Base-by-base conservation (phyloP, 2,329 filamentous ascomycete species). In the Cryphonectria radicalis region DNA sequence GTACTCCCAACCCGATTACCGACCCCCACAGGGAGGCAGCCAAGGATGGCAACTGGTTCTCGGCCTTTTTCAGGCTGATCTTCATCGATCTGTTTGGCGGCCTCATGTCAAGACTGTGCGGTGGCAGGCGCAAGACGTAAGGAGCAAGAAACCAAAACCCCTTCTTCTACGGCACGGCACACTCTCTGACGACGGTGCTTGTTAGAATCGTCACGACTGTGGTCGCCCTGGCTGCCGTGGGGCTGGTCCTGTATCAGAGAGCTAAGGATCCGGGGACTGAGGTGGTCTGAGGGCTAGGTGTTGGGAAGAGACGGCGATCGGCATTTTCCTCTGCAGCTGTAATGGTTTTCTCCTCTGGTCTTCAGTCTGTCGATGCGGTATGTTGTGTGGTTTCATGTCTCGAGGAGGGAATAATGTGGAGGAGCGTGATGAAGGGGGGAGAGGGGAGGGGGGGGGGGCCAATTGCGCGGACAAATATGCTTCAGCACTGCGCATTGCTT, bases 1-100 rank as follows among this genome's bases (percentile, higher is more conserved):
- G 43, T 17, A 72, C 72, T 22, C 72, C 72, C 11, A 66, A 42
- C 2, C 53, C 68, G 32, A 69, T 73, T 46, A 35, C 70, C 19
- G 70, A 70, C 10, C 46, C 69, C 59, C 70, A 70, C 22, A 68
- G 59, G 50, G 68, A 73, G 57, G 73, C 72, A 22, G 71, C 66
- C 43, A 73, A 73, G 55, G 71, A 40, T 35, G 72, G 72, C 25
- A 73, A 73, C 46, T 74, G 73, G 73, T 73, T 74, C 59, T 70
- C 66, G 14, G 70, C 73, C 35, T 74, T 74, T 42, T 72, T 74
- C 62, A 66, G 72, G 68, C 50, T 68, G 62, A 70, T 73, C 28
- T 73, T 74, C 59, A 70, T 74, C 64, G 70, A 73, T 40, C 71
- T 73, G 67, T 68, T 74, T 53, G 73, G 73, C 37, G 68, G 68